phyloP scores from a whole-genome alignment of 768 basidiomycete genomes.

The Panellus pusillus region DNA sequence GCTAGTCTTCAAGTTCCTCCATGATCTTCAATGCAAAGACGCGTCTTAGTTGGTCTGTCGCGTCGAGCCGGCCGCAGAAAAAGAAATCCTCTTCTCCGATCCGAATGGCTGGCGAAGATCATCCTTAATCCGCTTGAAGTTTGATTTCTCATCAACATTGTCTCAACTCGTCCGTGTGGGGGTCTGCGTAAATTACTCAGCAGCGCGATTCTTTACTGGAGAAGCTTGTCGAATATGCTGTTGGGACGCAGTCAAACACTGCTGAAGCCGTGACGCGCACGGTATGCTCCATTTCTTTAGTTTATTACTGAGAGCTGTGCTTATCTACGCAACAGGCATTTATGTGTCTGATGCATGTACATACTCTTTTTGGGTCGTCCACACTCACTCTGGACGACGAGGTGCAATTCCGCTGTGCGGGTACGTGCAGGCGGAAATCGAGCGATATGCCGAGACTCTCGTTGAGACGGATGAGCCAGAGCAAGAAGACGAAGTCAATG shows the following conservation, averaged over 20 bases:
- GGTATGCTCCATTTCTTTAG: constrained; percentile 46
- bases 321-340: constrained; percentile 62
- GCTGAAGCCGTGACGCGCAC: constrained; percentile 79
- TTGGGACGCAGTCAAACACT: constrained; percentile 85
- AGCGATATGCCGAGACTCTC: constrained; percentile 74
- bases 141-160: too few relatives aligned
- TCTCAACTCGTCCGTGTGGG: too few relatives aligned
- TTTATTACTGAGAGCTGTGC: background rate
- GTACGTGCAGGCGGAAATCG: constrained; percentile 90
- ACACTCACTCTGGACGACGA: constrained; percentile 75
- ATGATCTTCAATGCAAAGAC: too few relatives aligned
- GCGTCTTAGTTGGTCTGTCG: too few relatives aligned
- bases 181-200: too few relatives aligned
- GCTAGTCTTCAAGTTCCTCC: too few relatives aligned
- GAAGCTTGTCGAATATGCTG: constrained; percentile 76
- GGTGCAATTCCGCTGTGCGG: constrained; percentile 85
- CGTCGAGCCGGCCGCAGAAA: too few relatives aligned
- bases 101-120: too few relatives aligned
- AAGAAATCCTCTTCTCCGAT: too few relatives aligned
- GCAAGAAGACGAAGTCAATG: constrained; percentile 39
- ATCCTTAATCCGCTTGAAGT: too few relatives aligned
- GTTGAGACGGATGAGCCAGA: constrained; percentile 37
- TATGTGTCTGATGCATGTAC: constrained; percentile 74
- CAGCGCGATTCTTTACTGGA: constrained; percentile 75
- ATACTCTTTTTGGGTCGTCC: constrained; percentile 70